A percentile compares a stretch with the other conserved stretches of the same genome.
phyloP scores from a whole-genome alignment of 2,329 filamentous ascomycete species.

The Talaromyces sp. region DNA sequence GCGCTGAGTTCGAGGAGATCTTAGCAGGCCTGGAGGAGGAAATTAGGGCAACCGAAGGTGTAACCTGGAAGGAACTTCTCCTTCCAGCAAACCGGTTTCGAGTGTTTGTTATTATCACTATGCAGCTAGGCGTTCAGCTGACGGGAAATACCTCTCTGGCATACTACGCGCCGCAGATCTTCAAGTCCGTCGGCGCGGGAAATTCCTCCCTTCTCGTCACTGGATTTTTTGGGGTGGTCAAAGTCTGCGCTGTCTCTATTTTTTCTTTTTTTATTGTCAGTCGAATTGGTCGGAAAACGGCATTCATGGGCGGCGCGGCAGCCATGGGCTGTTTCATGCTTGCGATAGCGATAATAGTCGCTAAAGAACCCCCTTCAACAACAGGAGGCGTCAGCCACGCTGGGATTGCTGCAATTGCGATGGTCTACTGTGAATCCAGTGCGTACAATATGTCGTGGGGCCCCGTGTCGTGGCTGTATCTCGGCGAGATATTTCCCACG shows the following conservation, averaged over 20 bases:
- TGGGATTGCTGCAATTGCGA: slow-evolving; percentile 45
- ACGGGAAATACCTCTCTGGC: slow-evolving; percentile 49
- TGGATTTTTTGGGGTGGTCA: slow-evolving; percentile 51
- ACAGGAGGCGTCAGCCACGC: slow-evolving; percentile 23
- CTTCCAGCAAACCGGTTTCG: slow-evolving; percentile 45
- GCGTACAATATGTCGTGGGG: slow-evolving; percentile 22
- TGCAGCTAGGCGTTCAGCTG: slow-evolving; percentile 47
- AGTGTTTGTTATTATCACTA: slow-evolving; percentile 44
- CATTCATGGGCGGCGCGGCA: slow-evolving; percentile 44
- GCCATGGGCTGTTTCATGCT: slow-evolving; percentile 51
- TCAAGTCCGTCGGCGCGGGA: slow-evolving; percentile 47
- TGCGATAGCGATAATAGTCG: slow-evolving; percentile 44
- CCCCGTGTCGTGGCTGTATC: slow-evolving; percentile 19
- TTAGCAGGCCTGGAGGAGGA: slow-evolving; percentile 44
- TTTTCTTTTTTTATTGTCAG: slow-evolving; percentile 50
- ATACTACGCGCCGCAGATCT: slow-evolving; percentile 48
- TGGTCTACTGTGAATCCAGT: slow-evolving; percentile 33
- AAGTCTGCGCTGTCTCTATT: slow-evolving; percentile 44
- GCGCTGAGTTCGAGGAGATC: slow-evolving; percentile 16
- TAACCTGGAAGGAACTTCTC: slow-evolving; percentile 45
- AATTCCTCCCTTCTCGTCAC: slow-evolving; percentile 41
- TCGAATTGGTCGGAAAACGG: slow-evolving; percentile 46
- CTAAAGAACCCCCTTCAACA: slow-evolving; percentile 36
- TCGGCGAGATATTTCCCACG: slow-evolving; percentile 19
- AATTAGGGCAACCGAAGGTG: slow-evolving; percentile 40